A percentile compares a stretch with the other conserved stretches of the same genome.
Evolutionary conservation across 768 basidiomycete species (phyloP).

Genomic region (Pseudohyphozyma bogoriensis): DNA sequence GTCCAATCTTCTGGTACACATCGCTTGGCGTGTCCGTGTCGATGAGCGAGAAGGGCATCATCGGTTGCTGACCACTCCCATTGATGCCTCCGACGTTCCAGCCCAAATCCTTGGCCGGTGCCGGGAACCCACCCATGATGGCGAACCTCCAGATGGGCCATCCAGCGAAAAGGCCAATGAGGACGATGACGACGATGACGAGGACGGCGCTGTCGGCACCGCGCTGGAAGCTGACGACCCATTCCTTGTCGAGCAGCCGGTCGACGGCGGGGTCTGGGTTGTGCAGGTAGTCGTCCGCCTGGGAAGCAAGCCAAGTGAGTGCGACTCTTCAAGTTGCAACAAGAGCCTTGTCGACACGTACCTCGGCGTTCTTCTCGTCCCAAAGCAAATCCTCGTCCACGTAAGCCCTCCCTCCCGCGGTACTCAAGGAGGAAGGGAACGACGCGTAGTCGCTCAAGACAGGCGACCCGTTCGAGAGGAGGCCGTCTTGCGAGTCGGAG

Average conservation of each 20-base stretch:
- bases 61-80: slow-evolving; percentile 72
- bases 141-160: slow-evolving; percentile 54
- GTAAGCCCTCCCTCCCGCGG: too few relatives aligned
- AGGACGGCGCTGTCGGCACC: slow-evolving; percentile 71
- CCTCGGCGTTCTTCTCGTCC: too few relatives aligned
- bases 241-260: slow-evolving; percentile 39
- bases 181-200: slow-evolving; percentile 61
- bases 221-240: slow-evolving; percentile 63
- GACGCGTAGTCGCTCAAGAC: too few relatives aligned
- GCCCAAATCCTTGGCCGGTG: background rate
- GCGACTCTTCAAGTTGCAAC: too few relatives aligned
- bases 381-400: too few relatives aligned
- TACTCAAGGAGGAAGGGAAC: too few relatives aligned
- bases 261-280: slow-evolving; percentile 43
- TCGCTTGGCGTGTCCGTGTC: slow-evolving; percentile 60
- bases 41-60: slow-evolving; percentile 59
- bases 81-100: slow-evolving; percentile 91
- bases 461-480: too few relatives aligned
- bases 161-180: slow-evolving; percentile 75
- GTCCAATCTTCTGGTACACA: slow-evolving; percentile 39
- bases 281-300: slow-evolving; percentile 31
- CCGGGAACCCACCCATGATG: background rate
- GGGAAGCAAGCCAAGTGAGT: too few relatives aligned
- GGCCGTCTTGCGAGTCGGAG: too few relatives aligned
- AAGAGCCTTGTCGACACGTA: too few relatives aligned